phyloP scores from a whole-genome alignment of 192 early-diverging fungal genomes.

The Podila horticola region DNA sequence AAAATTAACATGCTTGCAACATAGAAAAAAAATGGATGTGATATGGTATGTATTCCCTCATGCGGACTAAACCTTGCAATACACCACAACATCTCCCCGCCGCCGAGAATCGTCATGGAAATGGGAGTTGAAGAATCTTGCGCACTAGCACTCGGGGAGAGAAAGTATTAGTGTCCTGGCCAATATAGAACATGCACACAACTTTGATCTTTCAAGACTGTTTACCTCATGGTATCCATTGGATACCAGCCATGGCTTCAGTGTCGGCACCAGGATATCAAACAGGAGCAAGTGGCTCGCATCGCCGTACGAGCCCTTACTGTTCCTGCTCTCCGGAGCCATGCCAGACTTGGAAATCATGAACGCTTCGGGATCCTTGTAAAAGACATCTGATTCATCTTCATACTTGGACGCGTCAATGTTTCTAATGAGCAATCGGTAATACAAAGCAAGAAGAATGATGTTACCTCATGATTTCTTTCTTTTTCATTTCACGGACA shows the following conservation, averaged over 20 bases:
- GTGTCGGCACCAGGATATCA: constrained; percentile 61
- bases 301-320: constrained; percentile 1
- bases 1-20: not conserved
- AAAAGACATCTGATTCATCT: constrained; percentile 87
- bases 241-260: constrained; percentile 47
- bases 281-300: constrained; percentile 82
- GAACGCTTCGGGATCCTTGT: constrained; percentile 72
- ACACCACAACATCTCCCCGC: constrained; percentile 85
- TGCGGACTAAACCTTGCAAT: constrained; percentile 48
- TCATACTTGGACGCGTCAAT: constrained; percentile 49
- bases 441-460: too few species aligned
- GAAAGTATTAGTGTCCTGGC: not conserved
- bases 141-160: constrained; percentile 55
- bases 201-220: not conserved
- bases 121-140: constrained; percentile 93
- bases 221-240: constrained; percentile 68
- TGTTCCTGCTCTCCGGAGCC: not conserved
- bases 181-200: not conserved
- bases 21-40: not conserved
- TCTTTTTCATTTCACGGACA: not conserved
- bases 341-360: constrained; percentile 1
- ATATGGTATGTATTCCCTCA: not conserved
- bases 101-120: constrained; percentile 84
- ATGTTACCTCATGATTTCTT: not conserved
- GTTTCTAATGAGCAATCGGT: constrained; percentile 10